Evolutionary conservation across 1,284 basidiomycete genomes (phyloP).

Genomic region (Tylopilus sp.): DNA sequence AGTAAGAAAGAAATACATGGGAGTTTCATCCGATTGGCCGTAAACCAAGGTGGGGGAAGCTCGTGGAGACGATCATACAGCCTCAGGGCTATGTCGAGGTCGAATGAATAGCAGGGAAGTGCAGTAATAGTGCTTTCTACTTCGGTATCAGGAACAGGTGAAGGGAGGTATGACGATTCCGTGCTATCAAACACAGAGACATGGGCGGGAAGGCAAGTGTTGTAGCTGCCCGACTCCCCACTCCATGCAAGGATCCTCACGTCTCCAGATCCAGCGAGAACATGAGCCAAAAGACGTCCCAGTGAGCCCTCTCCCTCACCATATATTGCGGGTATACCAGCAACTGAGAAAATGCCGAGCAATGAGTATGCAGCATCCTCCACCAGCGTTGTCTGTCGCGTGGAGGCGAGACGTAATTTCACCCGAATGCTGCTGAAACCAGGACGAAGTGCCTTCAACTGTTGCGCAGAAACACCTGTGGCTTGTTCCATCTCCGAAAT

Average conservation of each 20-base stretch:
- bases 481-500: constrained; percentile 1
- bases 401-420: too few species aligned
- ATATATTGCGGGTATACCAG: neutral
- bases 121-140: too few species aligned
- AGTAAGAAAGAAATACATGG: too few species aligned
- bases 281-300: neutral
- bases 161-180: too few species aligned
- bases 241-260: neutral
- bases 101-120: too few species aligned
- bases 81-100: too few species aligned
- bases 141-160: too few species aligned
- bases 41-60: too few species aligned
- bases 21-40: too few species aligned
- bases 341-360: too few species aligned
- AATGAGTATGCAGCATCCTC: neutral
- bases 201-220: neutral
- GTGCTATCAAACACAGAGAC: neutral
- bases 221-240: neutral
- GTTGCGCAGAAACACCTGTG: neutral
- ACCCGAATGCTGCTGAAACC: neutral
- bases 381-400: neutral
- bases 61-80: too few species aligned
- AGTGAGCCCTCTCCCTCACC: neutral
- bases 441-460: neutral
- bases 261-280: neutral